Conservation (phyloP, 2,329 filamentous ascomycete species). For the Hirsutella rhossiliensis region DNA sequence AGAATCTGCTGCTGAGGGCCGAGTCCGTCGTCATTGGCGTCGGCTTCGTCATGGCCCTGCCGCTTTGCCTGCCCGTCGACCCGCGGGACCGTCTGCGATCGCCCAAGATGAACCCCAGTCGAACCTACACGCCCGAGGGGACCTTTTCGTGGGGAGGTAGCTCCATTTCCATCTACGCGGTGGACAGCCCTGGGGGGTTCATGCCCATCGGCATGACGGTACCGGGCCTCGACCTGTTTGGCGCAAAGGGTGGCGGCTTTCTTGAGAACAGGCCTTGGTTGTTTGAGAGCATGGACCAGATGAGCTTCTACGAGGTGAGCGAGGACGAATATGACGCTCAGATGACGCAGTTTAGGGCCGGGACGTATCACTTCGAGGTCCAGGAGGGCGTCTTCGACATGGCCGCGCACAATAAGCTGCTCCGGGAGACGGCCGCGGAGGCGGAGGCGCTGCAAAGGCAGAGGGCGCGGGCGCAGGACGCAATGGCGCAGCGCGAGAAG, state of each 20-base stretch:
- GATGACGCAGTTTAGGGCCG: constrained; percentile 15
- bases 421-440: background rate
- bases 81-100: constrained; percentile 10
- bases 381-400: background rate
- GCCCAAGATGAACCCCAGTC: constrained; percentile 21
- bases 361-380: constrained; percentile 16
- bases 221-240: constrained; percentile 21
- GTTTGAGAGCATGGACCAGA: constrained; percentile 21
- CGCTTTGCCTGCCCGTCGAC: constrained; percentile 6
- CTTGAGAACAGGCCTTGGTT: constrained; percentile 19
- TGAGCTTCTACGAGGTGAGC: constrained; percentile 21
- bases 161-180: constrained; percentile 22
- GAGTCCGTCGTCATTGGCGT: constrained; percentile 7
- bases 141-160: constrained; percentile 24
- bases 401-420: constrained; percentile 1
- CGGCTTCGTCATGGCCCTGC: constrained; percentile 19
- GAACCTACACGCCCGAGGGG: constrained; percentile 21
- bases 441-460: background rate
- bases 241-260: constrained; percentile 17
- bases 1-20: background rate
- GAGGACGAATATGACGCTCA: constrained; percentile 17
- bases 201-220: constrained; percentile 20
- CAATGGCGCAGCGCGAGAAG: background rate
- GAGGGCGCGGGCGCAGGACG: background rate
- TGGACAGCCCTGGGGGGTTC: constrained; percentile 26